phyloP scores from a whole-genome alignment of 768 basidiomycete genomes.

The Mycena latifolia region DNA sequence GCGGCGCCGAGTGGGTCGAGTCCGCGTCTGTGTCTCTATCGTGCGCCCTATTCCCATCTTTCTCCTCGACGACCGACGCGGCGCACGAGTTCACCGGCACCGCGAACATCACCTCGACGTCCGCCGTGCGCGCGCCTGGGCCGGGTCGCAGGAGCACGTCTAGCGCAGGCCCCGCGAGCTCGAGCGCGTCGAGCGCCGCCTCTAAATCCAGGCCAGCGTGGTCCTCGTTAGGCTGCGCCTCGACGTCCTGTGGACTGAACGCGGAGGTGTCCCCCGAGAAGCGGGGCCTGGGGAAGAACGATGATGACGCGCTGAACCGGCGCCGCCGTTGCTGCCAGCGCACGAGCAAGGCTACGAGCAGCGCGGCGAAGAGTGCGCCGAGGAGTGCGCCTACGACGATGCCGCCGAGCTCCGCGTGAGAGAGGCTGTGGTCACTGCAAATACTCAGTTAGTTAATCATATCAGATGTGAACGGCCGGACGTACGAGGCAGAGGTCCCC shows the following conservation, averaged over 20 bases:
- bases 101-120: not conserved
- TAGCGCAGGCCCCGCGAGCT: not conserved
- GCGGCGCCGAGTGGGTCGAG: not conserved
- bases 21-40: no score
- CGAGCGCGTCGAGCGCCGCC: slow-evolving; percentile 2
- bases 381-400: not conserved
- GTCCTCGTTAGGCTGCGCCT: not conserved
- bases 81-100: not conserved
- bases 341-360: not conserved
- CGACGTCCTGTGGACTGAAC: not conserved
- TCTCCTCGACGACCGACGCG: not conserved
- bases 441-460: no score
- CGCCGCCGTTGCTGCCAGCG: not conserved
- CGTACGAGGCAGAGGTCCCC: no score
- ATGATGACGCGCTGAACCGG: not conserved
- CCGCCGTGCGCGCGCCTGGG: not conserved
- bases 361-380: not conserved
- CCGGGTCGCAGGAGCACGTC: not conserved
- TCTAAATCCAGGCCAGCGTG: not conserved
- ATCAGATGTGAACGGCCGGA: no score
- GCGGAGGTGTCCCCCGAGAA: not conserved
- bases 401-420: not conserved
- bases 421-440: no score
- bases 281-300: not conserved
- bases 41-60: not conserved